Conservation (phyloP, 495 filamentous ascomycete genomes). For the Lophiotrema nucula region DNA sequence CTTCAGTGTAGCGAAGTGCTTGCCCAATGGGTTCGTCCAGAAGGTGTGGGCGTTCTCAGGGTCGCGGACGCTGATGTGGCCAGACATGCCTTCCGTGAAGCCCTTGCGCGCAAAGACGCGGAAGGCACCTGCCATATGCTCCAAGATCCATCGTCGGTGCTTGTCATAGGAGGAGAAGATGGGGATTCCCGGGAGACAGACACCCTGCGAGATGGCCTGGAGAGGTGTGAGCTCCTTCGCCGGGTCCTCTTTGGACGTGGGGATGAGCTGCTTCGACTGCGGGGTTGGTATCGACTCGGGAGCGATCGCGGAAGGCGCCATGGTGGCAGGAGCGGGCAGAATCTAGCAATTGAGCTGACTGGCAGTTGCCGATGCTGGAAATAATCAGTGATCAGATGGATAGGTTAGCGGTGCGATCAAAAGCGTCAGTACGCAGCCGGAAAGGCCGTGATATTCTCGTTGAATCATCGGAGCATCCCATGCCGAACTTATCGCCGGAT, state of each 20-base stretch:
- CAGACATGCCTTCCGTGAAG: conserved; percentile 64
- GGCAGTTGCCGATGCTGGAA: too few relatives aligned
- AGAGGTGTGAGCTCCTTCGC: conserved; percentile 35
- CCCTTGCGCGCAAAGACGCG: conserved; percentile 56
- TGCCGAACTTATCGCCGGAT: too few relatives aligned
- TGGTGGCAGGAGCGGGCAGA: background rate
- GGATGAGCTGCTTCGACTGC: conserved; percentile 2
- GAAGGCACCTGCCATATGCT: conserved; percentile 62
- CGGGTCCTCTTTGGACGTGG: conserved; percentile 2
- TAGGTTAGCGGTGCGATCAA: too few relatives aligned
- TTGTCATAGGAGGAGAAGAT: conserved; percentile 38
- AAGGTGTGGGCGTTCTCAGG: conserved; percentile 59
- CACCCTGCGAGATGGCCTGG: conserved; percentile 42
- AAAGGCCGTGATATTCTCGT: too few relatives aligned
- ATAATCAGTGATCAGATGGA: too few relatives aligned
- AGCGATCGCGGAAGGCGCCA: conserved; percentile 23
- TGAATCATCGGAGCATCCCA: too few relatives aligned
- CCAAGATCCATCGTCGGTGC: conserved; percentile 49
- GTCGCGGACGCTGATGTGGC: conserved; percentile 65
- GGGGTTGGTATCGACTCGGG: background rate
- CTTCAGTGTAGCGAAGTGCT: conserved; percentile 42
- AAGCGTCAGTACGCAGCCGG: too few relatives aligned
- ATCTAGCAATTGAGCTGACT: background rate
- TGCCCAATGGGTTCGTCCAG: conserved; percentile 58
- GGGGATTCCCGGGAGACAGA: conserved; percentile 37